These are phyloP conservation scores for Raphanus sativus DNA, from an alignment of 345 rosid species.

Conservation along the genomic window DNA sequence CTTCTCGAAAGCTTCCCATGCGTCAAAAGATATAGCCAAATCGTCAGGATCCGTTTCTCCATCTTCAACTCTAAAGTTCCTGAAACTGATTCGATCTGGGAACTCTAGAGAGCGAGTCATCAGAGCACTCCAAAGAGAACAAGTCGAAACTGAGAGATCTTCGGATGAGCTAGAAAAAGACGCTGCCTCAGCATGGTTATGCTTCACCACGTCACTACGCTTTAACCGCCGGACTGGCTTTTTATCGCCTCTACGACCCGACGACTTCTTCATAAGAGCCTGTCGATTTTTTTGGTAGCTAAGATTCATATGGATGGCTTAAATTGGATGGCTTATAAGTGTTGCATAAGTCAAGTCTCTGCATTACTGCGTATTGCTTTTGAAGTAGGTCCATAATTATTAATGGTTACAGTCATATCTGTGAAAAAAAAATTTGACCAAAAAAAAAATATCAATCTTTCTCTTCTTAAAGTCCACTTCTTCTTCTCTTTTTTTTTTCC, in stretches of 20 bases:
- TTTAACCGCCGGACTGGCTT: slow-evolving; percentile 48
- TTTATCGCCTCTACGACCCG: slow-evolving; percentile 25
- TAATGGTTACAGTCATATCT: no score
- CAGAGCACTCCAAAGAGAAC: slow-evolving; percentile 29
- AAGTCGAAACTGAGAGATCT: slow-evolving; percentile 42
- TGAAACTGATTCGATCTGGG: slow-evolving; percentile 62
- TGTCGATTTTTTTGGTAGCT: no score
- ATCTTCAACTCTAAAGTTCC: slow-evolving; percentile 54
- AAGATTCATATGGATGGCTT: no score
- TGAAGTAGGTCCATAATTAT: no score
- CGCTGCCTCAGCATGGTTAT: slow-evolving; percentile 43
- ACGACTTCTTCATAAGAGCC: slow-evolving; percentile 50
- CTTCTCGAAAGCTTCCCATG: slow-evolving; percentile 65
- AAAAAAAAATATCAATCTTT: no score
- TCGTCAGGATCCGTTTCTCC: slow-evolving; percentile 81
- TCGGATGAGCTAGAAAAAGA: slow-evolving; percentile 46
- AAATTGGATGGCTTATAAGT: no score
- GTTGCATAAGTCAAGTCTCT: no score
- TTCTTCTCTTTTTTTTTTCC: no score
- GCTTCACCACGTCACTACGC: slow-evolving; percentile 39
- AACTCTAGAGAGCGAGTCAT: slow-evolving; percentile 67
- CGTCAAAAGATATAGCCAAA: slow-evolving; percentile 61
- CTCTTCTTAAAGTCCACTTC: no score
- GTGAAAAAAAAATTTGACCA: no score
- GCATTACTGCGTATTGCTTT: no score